Base-by-base conservation (phyloP, 768 basidiomycete species). In the Suillus sp. region DNA sequence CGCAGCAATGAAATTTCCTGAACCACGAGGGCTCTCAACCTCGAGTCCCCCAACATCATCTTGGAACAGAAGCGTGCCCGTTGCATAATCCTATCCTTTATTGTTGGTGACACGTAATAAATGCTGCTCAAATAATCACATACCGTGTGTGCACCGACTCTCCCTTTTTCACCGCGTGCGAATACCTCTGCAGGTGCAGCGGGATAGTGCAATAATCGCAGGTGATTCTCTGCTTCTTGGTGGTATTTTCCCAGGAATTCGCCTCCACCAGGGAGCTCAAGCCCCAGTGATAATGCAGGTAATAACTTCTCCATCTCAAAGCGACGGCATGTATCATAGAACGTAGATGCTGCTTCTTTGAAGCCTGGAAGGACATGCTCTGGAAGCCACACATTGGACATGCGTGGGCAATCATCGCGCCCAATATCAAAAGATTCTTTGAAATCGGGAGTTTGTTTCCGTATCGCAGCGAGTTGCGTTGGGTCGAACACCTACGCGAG, bases 21-120 rank as follows among this genome's bases (percentile, higher is more conserved):
- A 79, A 22, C 72, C 67, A 45, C 77, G 73, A 0, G 85, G 84
- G 68, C 84, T 80, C 69, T 88, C 84, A 5, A 88, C 82, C 68
- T 90, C 86, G 4, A 89, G 76, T 0, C 88, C 88, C 7, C 87
- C 86, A 2, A 81, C 78, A 5, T 81, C 77, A 66, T 89, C 86
- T 72, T 89, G 87, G 58, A 88, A 77, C 3, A 90, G 72, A 8
- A 87, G 71, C 59, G 87, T 90, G 20, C 87, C 75, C 0, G 79
- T 83, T 3, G 83, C 81, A 64, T 83, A 88, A 70, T 90, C 88
- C 43, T 71, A 65, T 50, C 69, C 66, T 25, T 14, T 25, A 18
- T 35, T 38, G 18, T 34, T 4, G 22, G 25, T 20, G 22, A 34
- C 25, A 40, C 20, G 3, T 7, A 25, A 35, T 6, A 4, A 42